Evolutionary conservation across 129 eudicot genomes (phyloP).

Genomic region (Deinandra increscens): DNA sequence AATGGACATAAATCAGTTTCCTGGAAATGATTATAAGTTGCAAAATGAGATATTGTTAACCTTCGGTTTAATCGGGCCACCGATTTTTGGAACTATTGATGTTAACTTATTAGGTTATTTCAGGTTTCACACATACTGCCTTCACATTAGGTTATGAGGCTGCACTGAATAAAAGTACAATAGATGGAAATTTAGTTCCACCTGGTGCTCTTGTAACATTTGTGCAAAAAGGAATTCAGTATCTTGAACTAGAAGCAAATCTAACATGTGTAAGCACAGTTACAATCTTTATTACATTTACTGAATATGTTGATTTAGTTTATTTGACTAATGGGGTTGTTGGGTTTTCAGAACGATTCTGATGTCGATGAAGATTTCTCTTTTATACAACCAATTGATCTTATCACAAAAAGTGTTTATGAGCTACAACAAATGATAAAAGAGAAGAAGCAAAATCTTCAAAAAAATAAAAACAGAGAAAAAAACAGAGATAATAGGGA

Average conservation of each 20-base stretch:
- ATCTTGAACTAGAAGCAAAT: slow-evolving; percentile 90
- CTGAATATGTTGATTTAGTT: not conserved
- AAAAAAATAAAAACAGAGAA: slow-evolving; percentile 48
- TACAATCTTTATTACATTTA: slow-evolving; percentile 7
- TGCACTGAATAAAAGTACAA: slow-evolving; percentile 64
- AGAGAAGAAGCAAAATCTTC: slow-evolving; percentile 61
- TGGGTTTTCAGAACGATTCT: slow-evolving; percentile 63
- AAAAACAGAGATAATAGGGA: slow-evolving; percentile 52
- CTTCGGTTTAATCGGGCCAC: not conserved
- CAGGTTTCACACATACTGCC: slow-evolving; percentile 95
- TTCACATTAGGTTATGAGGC: slow-evolving; percentile 87
- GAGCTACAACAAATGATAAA: slow-evolving; percentile 78
- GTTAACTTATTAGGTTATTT: slow-evolving; percentile 17
- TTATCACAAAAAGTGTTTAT: slow-evolving; percentile 75
- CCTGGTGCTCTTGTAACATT: slow-evolving; percentile 92
- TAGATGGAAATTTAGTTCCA: slow-evolving; percentile 89
- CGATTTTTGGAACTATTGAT: slow-evolving; percentile 7
- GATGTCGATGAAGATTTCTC: slow-evolving; percentile 90
- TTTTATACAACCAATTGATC: slow-evolving; percentile 83
- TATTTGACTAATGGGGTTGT: slow-evolving; percentile 21
- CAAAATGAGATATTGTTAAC: not conserved
- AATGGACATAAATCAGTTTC: not conserved
- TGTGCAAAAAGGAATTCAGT: slow-evolving; percentile 92
- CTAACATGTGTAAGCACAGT: slow-evolving; percentile 58
- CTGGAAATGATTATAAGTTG: not conserved